Base-by-base conservation (phyloP, 768 basidiomycete species). In the Phaeolepiota aurea region DNA sequence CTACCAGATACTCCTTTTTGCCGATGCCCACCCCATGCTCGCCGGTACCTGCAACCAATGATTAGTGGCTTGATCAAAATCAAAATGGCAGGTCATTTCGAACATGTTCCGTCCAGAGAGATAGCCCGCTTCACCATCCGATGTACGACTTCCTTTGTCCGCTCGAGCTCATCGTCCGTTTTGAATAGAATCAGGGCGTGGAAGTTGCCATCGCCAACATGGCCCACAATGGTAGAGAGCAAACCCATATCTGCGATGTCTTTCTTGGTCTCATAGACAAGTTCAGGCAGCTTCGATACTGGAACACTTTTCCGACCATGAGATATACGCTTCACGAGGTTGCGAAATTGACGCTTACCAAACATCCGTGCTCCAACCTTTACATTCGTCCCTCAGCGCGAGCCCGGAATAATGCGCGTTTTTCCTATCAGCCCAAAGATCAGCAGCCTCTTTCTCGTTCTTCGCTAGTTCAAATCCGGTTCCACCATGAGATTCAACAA, bases 11-110 rank as follows among this genome's bases (percentile, higher is more conserved):
- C 44, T 82, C 70, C 44, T 74, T 76, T 65, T 92, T 92, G 3
- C 89, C 89, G 7, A 91, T 65, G 0, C 89, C 90, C 4, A 92
- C 86, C 1, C 89, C 90, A 52, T 92, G 89, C 51, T 92, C 89
- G 3, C 86, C 86, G 0, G 80, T 83, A 48, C 79, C 81, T 82
- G 15, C 14, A 42, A 33, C 20, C 19, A 5, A 32, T 16, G 4
- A 15, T 32, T 20, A 25, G 16, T 10, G 22, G 37, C 12, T 37
- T 13, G 13, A 47, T 35, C 46, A 31, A 20, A 21, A 37, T 25
- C 16, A 20, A 35, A 40, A 16, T 40, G 13, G 20, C 3, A 10
- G 38, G 37, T 1, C 25, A 4, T n/a, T n/a, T 57, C 71, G 48
- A 45, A 82, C 84, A 87, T 31, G 84, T 85, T 14, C 84, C 84